Evolutionary conservation across 495 filamentous ascomycete genomes (phyloP).

Genomic region (Penicillium desertorum): DNA sequence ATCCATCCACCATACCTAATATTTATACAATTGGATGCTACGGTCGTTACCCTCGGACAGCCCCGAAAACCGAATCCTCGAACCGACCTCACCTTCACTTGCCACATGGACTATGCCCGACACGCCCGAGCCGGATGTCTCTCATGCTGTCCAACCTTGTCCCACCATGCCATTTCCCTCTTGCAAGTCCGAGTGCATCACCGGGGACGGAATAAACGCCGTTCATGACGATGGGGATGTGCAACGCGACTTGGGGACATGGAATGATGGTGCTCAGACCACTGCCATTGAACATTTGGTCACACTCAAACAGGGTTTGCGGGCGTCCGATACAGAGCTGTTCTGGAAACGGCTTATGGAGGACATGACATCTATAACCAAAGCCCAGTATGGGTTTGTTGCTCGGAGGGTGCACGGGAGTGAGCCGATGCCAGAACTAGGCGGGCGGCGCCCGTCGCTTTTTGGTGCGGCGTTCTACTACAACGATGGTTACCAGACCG

Average conservation of each 20-base stretch:
- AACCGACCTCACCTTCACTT: slow-evolving; percentile 1
- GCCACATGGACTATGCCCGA: slow-evolving; percentile 41
- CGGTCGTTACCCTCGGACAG: slow-evolving; percentile 30
- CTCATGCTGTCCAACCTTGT: slow-evolving; percentile 30
- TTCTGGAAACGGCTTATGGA: slow-evolving; percentile 71
- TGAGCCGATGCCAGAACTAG: slow-evolving; percentile 47
- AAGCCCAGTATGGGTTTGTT: slow-evolving; percentile 71
- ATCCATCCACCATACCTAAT: slow-evolving; percentile 9
- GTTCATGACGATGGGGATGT: slow-evolving; percentile 50
- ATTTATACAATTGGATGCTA: slow-evolving; percentile 21
- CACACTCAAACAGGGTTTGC: slow-evolving; percentile 59
- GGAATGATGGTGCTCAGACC: slow-evolving; percentile 56
- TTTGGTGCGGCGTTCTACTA: slow-evolving; percentile 69
- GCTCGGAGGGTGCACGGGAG: slow-evolving; percentile 63
- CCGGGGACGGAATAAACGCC: slow-evolving; percentile 34
- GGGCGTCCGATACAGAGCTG: slow-evolving; percentile 53
- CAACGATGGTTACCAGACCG: slow-evolving; percentile 59
- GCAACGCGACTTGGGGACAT: slow-evolving; percentile 47
- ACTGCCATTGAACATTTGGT: slow-evolving; percentile 63
- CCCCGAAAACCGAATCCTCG: slow-evolving; percentile 10
- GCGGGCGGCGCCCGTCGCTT: slow-evolving; percentile 54
- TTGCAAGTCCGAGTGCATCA: slow-evolving; percentile 48
- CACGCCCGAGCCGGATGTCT: slow-evolving; percentile 40
- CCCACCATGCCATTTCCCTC: slow-evolving; percentile 36
- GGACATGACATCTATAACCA: slow-evolving; percentile 60